These are phyloP conservation scores for Zygotorulaspora danielsina DNA, from an alignment of 805 yeast genomes.

Conservation along the genomic window DNA sequence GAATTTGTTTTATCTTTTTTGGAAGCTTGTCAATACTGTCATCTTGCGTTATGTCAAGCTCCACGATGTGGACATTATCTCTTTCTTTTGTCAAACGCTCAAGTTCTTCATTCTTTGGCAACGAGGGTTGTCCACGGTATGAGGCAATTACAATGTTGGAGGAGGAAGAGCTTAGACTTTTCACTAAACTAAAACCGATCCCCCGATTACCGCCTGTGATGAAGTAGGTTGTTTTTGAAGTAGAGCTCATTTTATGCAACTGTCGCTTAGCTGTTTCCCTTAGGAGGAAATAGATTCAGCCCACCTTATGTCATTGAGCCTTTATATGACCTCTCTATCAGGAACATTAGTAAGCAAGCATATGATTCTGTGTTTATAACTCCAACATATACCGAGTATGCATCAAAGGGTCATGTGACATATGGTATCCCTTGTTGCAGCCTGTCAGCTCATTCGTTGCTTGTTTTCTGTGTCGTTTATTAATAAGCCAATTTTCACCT, in stretches of 20 bases:
- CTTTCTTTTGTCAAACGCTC: constrained; percentile 12
- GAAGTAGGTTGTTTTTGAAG: constrained; percentile 26
- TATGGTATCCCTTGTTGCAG: too few relatives aligned
- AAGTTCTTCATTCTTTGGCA: constrained; percentile 20
- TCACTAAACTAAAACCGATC: constrained; percentile 35
- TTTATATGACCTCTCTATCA: too few relatives aligned
- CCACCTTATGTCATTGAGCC: too few relatives aligned
- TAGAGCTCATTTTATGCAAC: not conserved
- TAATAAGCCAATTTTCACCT: too few relatives aligned
- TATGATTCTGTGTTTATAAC: too few relatives aligned
- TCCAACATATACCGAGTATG: too few relatives aligned
- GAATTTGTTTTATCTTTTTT: constrained; percentile 13
- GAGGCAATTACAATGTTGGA: constrained; percentile 25
- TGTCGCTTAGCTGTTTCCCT: not conserved
- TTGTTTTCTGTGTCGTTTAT: too few relatives aligned
- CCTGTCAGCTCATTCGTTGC: too few relatives aligned
- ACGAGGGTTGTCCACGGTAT: constrained; percentile 3
- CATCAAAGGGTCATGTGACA: too few relatives aligned
- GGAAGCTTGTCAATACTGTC: constrained; percentile 20
- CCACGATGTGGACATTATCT: constrained; percentile 21
- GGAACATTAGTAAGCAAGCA: too few relatives aligned
- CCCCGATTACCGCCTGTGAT: constrained; percentile 39
- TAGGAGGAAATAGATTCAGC: not conserved
- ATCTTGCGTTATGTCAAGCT: constrained; percentile 22
- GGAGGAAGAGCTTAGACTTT: constrained; percentile 22